These are phyloP conservation scores for Sporothrix pallida DNA, from an alignment of 2,329 filamentous ascomycete species.

Conservation along the genomic window DNA sequence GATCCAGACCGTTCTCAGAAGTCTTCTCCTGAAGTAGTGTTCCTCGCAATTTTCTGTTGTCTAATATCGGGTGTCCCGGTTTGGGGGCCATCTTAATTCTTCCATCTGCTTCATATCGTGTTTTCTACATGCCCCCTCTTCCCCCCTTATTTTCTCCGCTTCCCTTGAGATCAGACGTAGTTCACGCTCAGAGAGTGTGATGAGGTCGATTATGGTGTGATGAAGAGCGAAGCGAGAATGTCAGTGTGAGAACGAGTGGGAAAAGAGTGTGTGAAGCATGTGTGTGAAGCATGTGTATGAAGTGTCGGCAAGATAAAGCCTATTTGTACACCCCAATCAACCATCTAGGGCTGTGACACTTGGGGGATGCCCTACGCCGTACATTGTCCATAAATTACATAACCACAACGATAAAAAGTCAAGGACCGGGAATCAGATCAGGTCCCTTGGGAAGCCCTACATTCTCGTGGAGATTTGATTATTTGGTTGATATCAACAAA, in stretches of 20 bases:
- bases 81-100: conserved; percentile 18
- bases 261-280: background rate
- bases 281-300: too few species aligned
- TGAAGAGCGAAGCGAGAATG: too few species aligned
- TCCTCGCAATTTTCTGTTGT: background rate
- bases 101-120: conserved; percentile 8
- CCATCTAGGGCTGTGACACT: background rate
- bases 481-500: too few species aligned
- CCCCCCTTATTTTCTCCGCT: background rate
- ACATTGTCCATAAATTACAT: too few species aligned
- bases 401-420: background rate
- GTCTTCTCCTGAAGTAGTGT: background rate
- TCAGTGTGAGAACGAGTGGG: too few species aligned
- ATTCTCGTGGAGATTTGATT: too few species aligned
- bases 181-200: background rate
- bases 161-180: background rate
- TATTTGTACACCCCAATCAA: background rate
- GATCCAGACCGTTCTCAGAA: background rate
- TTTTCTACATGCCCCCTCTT: too few species aligned
- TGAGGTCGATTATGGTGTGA: background rate
- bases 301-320: background rate
- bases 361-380: background rate
- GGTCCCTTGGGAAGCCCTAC: conserved; percentile 7
- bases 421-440: conserved; percentile 21
- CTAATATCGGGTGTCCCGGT: conserved; percentile 18